These are phyloP conservation scores for Botrytis tulipae DNA, from an alignment of 2,329 filamentous ascomycete species.

Conservation along the genomic window DNA sequence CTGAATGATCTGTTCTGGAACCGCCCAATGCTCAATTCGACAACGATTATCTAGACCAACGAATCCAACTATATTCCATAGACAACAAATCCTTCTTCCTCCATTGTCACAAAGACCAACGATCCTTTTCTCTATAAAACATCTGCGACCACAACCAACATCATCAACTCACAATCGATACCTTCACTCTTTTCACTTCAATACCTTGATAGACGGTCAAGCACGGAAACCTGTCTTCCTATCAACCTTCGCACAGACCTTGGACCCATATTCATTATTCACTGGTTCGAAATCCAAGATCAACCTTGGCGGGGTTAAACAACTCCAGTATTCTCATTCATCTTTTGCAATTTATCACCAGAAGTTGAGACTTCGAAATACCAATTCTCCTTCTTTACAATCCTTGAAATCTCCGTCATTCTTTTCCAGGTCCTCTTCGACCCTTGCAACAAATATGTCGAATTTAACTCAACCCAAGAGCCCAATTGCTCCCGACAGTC, in stretches of 20 bases:
- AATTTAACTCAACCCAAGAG: slow-evolving; percentile 38
- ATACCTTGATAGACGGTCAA: background rate
- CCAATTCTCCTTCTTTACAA: background rate
- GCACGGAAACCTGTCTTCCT: background rate
- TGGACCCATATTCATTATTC: slow-evolving; percentile 15
- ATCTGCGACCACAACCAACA: background rate
- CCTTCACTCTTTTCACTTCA: background rate
- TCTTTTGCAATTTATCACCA: background rate
- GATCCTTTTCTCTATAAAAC: background rate
- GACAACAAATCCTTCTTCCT: slow-evolving; percentile 7
- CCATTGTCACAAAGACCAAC: slow-evolving; percentile 5
- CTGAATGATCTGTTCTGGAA: slow-evolving; percentile 18
- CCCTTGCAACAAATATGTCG: slow-evolving; percentile 30
- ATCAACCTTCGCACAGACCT: slow-evolving; percentile 19
- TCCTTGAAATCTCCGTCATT: background rate
- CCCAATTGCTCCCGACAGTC: slow-evolving; percentile 32
- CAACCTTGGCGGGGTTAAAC: slow-evolving; percentile 14
- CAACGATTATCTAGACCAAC: slow-evolving; percentile 12
- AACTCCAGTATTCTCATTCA: slow-evolving; percentile 1
- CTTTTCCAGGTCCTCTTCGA: background rate
- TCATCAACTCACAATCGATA: background rate
- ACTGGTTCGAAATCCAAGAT: slow-evolving; percentile 12
- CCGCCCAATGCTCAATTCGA: slow-evolving; percentile 11
- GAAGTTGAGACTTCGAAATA: slow-evolving; percentile 4
- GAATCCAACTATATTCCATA: background rate